These are phyloP conservation scores for Sugiyamaella valdiviana DNA, from an alignment of 805 yeast species.

Conservation along the genomic window DNA sequence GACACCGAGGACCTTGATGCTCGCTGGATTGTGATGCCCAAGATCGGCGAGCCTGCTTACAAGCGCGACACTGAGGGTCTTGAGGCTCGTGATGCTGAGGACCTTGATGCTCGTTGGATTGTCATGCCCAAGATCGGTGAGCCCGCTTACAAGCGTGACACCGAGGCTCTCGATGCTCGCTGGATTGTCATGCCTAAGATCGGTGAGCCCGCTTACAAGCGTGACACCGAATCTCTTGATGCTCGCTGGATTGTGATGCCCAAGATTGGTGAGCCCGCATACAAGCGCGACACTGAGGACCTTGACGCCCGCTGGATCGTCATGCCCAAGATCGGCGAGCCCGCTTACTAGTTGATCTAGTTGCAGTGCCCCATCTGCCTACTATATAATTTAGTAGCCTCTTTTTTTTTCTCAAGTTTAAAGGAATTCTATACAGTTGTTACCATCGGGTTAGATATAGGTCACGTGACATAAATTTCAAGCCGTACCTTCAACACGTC, in stretches of 20 bases:
- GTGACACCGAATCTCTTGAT: neutral
- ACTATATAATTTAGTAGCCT: too few species aligned
- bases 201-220: constrained; percentile 5
- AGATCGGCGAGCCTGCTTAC: constrained; percentile 8
- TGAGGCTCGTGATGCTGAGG: constrained; percentile 4
- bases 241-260: constrained; percentile 3
- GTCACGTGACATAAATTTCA: too few species aligned
- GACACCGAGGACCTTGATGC: constrained; percentile 5
- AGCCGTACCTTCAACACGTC: too few species aligned
- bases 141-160: constrained; percentile 3
- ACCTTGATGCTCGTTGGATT: constrained; percentile 5
- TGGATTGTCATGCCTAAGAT: neutral
- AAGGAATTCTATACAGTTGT: too few species aligned
- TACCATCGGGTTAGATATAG: too few species aligned
- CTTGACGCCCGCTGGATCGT: neutral
- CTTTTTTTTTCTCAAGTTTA: too few species aligned
- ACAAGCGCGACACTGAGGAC: neutral
- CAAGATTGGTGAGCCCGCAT: constrained; percentile 4
- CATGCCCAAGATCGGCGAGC: constrained; percentile 3
- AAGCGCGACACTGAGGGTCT: constrained; percentile 5
- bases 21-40: neutral
- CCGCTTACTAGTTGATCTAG: neutral
- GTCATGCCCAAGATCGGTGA: constrained; percentile 1
- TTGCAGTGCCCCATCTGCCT: too few species aligned
- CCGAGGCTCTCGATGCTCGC: constrained; percentile 2